These are phyloP conservation scores for Nakataea oryzae DNA, from an alignment of 2,329 filamentous ascomycete genomes.

Conservation along the genomic window DNA sequence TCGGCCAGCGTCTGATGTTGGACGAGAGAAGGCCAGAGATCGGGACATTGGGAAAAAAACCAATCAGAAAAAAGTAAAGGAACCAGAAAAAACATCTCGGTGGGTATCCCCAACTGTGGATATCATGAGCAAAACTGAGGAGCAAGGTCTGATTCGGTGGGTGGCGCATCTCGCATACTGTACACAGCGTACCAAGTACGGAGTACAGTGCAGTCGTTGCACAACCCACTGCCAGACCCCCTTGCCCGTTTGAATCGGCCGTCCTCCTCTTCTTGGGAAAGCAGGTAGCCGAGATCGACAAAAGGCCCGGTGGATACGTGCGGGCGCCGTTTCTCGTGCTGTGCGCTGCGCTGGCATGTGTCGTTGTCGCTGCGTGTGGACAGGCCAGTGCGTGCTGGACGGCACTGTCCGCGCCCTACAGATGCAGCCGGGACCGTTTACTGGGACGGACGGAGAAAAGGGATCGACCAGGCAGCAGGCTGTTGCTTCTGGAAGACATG, in stretches of 20 bases:
- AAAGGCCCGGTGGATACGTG: background rate
- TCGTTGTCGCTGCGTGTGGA: background rate
- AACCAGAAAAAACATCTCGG: background rate
- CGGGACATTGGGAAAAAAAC: no score
- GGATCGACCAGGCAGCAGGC: no score
- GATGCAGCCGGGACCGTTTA: background rate
- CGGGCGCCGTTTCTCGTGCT: background rate
- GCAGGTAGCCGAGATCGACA: background rate
- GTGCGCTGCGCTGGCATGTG: background rate
- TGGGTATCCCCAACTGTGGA: background rate
- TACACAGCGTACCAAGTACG: background rate
- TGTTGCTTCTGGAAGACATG: background rate
- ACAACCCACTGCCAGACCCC: background rate
- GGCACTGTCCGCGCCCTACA: background rate
- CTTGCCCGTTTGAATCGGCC: background rate
- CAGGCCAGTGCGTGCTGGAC: background rate
- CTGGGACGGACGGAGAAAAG: background rate
- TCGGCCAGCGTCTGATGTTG: background rate
- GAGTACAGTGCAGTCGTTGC: background rate
- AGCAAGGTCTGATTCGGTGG: background rate
- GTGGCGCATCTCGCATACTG: background rate
- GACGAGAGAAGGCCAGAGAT: background rate
- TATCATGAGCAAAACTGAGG: background rate
- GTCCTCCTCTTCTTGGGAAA: background rate
- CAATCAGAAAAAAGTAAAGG: background rate